Evolutionary conservation across 352 stramenopile genomes (phyloP), one percentile per base, ranked within the genome.

Genomic region (Globisporangium cederbergense): DNA sequence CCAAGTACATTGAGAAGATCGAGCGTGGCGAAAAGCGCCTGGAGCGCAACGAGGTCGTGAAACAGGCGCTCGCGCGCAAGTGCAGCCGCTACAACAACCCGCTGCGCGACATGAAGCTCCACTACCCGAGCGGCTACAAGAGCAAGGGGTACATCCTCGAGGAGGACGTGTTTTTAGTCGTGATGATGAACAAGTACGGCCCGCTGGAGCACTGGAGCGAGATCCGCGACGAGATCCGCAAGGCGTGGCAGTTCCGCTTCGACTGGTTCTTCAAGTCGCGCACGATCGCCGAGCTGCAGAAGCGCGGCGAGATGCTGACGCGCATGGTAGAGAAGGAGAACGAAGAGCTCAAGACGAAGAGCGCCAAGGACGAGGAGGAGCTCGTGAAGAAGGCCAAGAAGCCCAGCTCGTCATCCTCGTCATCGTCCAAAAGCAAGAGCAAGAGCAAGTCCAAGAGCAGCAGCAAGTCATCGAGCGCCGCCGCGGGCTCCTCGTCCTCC

Each of bases 241-340:
- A 97, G 58, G 95, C 96, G 18, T 99, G 96, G 96, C 96, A 99
- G 72, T 99, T 99, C 75, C 92, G 97, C 11, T 99, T 99, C 64
- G 95, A 99, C 75, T 99, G 97, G 97, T 99, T 99, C 70, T 99
- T 99, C 81, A 99, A 99, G 79, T 99, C 94, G 38, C 85, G 97
- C 46, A 99, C 92, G 65, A 96, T 97, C 30, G 82, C 81, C n/a
- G 97, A 99, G 78, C 89, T 99, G 32, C 95, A 99, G 72, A 98
- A 98, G 75, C 95, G 97, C 47, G 96, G 96, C 14, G 97, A 99
- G 70, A 78, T 97, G 14, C 80, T 99, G 32, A 98, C 98, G 13
- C 89, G 90, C 36, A 91, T 98, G 77, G 94, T 99, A 30, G 93
- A 98, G 77, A 91, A 88, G 46, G 93, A 98, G 75, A 96, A 97